Percentiles rank a stretch among this genome's conserved stretches.
These are phyloP conservation scores for Mortierella sp. DNA, from an alignment of 371 early-diverging fungal genomes.

Conservation along the genomic window DNA sequence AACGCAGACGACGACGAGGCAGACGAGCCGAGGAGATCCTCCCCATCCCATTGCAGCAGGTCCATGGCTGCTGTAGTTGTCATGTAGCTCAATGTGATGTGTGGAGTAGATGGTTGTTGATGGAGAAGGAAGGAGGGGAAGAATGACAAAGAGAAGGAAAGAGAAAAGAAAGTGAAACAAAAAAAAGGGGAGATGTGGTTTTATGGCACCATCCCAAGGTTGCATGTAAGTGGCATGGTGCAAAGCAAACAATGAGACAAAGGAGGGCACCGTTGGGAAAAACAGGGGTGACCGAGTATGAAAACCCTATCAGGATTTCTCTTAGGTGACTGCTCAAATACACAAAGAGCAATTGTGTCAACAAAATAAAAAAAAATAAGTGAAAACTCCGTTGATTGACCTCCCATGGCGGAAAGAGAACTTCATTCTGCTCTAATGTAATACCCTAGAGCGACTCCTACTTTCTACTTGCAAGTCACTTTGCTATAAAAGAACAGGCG, in stretches of 20 bases:
- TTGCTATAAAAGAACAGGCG: slow-evolving; percentile 22
- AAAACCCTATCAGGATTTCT: too few species aligned
- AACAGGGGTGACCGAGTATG: too few species aligned
- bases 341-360: background rate
- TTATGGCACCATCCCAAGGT: background rate
- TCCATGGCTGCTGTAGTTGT: background rate
- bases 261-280: background rate
- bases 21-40: background rate
- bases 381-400: background rate
- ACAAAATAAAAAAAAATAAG: background rate
- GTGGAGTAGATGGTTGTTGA: background rate
- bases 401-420: background rate
- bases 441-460: background rate
- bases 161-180: background rate
- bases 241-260: background rate
- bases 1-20: background rate
- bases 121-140: background rate
- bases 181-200: background rate
- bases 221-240: background rate
- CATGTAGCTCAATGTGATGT: background rate
- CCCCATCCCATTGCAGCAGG: slow-evolving; percentile 3
- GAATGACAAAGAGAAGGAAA: background rate
- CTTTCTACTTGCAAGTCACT: slow-evolving; percentile 29
- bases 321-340: background rate
- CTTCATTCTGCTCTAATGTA: background rate